Conservation (phyloP, 225 moss, liverwort and hornwort genomes). For the Ulota crispa region DNA sequence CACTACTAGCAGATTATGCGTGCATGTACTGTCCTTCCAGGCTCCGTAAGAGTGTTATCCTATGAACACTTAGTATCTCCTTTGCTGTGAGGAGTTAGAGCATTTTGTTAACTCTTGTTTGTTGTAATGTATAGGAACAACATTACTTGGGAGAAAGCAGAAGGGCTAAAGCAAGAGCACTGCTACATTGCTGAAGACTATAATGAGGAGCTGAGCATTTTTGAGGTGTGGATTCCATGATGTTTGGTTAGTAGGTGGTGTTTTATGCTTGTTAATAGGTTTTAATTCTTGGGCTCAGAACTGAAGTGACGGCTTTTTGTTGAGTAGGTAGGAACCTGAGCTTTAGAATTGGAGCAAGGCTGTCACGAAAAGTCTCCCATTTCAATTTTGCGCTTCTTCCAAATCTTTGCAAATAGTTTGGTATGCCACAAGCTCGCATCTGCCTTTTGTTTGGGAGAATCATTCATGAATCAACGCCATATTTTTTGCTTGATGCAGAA, state of each 20-base stretch:
- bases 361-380: neutral
- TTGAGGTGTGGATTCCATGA: constrained; percentile 57
- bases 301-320: neutral
- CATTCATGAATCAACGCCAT: neutral
- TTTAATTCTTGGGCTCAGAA: neutral
- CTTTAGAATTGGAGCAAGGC: neutral
- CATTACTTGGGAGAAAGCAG: constrained; percentile 76
- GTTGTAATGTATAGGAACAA: constrained; percentile 56
- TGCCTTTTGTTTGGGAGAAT: neutral
- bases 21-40: neutral
- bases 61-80: neutral
- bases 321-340: neutral
- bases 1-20: neutral
- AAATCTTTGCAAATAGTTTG: neutral
- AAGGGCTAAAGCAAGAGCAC: constrained; percentile 66
- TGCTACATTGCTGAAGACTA: constrained; percentile 83
- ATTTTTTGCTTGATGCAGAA: constrained; percentile 42
- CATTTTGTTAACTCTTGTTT: constrained; percentile 13
- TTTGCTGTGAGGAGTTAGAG: neutral
- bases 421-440: neutral
- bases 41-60: neutral
- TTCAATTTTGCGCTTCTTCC: neutral
- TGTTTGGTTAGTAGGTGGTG: constrained; percentile 8
- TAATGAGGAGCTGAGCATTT: constrained; percentile 61
- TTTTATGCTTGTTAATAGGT: neutral